Evolutionary conservation across 495 filamentous ascomycete genomes (phyloP).

Genomic region (Letharia lupina): DNA sequence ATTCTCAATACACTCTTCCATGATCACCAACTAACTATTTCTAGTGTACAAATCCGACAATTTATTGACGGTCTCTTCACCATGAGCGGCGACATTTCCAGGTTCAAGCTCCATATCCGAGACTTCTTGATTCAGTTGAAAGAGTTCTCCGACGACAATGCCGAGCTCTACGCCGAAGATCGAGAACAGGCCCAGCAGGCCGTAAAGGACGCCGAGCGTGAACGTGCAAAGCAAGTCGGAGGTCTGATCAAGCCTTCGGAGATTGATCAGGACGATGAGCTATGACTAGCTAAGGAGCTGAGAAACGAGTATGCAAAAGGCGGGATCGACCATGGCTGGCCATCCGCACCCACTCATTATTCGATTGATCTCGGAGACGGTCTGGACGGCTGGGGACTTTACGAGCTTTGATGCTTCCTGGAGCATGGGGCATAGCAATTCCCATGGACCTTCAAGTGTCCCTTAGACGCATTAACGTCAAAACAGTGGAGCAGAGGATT

Average conservation of each 20-base stretch:
- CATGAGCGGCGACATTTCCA: constrained; percentile 68
- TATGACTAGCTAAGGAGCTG: constrained; percentile 71
- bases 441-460: background rate
- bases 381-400: constrained; percentile 46
- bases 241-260: constrained; percentile 89
- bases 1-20: background rate
- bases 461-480: background rate
- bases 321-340: constrained; percentile 15
- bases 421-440: background rate
- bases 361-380: constrained; percentile 24
- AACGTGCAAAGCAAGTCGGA: constrained; percentile 83
- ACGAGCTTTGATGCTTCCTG: constrained; percentile 36
- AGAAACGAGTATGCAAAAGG: constrained; percentile 44
- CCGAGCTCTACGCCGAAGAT: constrained; percentile 92
- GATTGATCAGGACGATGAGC: constrained; percentile 82
- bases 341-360: constrained; percentile 4
- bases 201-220: constrained; percentile 70
- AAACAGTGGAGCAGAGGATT: background rate
- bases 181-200: constrained; percentile 76
- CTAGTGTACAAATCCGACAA: constrained; percentile 70
- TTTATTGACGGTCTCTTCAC: constrained; percentile 85
- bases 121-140: constrained; percentile 97
- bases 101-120: constrained; percentile 87
- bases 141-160: constrained; percentile 84
- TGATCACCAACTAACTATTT: constrained; percentile 13